A percentile compares a stretch with the other conserved stretches of the same genome.
Evolutionary conservation across 345 rosid genomes (phyloP).

Genomic region (Passiflora organensis): DNA sequence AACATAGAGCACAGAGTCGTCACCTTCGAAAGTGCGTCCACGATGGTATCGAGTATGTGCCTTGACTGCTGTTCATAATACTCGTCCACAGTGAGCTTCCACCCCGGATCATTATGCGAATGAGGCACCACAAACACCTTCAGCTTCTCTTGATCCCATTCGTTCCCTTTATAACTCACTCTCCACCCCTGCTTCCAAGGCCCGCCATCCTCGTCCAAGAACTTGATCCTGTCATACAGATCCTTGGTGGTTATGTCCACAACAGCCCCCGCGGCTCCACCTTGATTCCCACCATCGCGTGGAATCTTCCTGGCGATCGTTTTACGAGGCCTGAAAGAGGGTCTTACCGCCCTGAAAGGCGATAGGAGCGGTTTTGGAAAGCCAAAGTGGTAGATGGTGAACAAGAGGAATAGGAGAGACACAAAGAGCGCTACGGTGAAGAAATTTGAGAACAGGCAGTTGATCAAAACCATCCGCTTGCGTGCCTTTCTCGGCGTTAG

Average conservation of each 20-base stretch:
- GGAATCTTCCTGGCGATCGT: constrained; percentile 4
- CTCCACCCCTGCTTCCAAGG: constrained; percentile 98
- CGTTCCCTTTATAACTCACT: constrained; percentile 65
- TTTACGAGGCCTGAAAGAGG: constrained; percentile 17
- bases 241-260: constrained; percentile 84
- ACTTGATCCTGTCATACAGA: constrained; percentile 85
- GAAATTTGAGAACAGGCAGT: constrained; percentile 68
- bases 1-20: background rate
- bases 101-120: constrained; percentile 98
- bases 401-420: constrained; percentile 65
- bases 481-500: constrained; percentile 56
- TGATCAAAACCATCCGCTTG: constrained; percentile 50
- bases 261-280: constrained; percentile 33
- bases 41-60: constrained; percentile 83
- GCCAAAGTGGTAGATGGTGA: constrained; percentile 68
- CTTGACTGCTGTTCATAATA: constrained; percentile 76
- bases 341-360: constrained; percentile 33
- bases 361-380: constrained; percentile 56
- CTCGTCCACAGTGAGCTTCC: constrained; percentile 97
- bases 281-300: constrained; percentile 11
- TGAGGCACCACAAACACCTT: constrained; percentile 92
- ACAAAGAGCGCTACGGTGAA: constrained; percentile 59
- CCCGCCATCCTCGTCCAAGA: constrained; percentile 75
- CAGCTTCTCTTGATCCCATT: constrained; percentile 82
- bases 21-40: constrained; percentile 80